Evolutionary conservation across 208 protist species (phyloP), one percentile per base, ranked within the genome.

Genomic region (Angomonas ambiguus): DNA sequence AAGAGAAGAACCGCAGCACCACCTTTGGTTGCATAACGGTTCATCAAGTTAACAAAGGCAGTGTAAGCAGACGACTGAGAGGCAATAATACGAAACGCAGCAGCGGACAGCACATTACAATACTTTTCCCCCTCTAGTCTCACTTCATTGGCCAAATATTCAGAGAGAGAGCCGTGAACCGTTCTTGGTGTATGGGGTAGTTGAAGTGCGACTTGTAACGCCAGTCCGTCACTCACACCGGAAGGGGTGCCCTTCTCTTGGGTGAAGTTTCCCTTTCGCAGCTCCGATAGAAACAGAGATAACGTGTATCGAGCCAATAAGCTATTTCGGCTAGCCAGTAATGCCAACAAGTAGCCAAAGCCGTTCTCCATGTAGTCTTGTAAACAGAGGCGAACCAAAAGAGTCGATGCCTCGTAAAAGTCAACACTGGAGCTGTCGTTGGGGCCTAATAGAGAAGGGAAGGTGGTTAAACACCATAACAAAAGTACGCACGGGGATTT

Each of bases 31-130:
- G 53, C 67, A 60, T 95, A 92, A n/a, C 68, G 75, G 32, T 76
- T 69, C 85, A 95, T 92, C 83, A 95, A 91, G 11, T 79, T 79
- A 18, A 74, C 79, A 72, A 91, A 95, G 0, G 85, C 83, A 1
- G 72, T 69, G 49, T 83, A 78, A 1, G 76, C 42, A 0, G 67
- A 31, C 0, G 62, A 30, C 38, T 61, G 56, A 0, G 69, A 35
- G 6, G 83, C 79, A 25, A 95, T 63, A 5, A 67, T 57, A 25
- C 70, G 73, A 10, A 92, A 34, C 13, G 78, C 79, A 24, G 48
- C 61, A 10, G 49, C 73, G 59, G 76, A 76, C 2, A 95, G 27
- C 8, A 95, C 78, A 27, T 78, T 92, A 65, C 83, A 84, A 58
- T 92, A 89, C 32, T 83, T 72, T 13, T 76, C 64, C 18, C 67